phyloP scores from a whole-genome alignment of 2,329 filamentous ascomycete genomes.

The Orbilia blumenaviensis region DNA sequence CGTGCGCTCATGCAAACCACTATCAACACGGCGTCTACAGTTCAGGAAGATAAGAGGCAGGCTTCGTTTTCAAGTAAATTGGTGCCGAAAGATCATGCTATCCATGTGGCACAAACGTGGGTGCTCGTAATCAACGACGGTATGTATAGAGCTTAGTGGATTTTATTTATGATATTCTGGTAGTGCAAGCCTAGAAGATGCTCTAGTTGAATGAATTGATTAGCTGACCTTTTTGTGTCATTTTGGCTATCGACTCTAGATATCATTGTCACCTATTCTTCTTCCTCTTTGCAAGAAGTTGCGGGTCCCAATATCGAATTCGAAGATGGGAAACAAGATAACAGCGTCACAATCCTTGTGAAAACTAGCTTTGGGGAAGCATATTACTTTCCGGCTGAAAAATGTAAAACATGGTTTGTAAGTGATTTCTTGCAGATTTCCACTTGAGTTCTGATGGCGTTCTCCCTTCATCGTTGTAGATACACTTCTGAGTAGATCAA shows the following conservation, averaged over 20 bases:
- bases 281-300: conserved; percentile 10
- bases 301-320: conserved; percentile 26
- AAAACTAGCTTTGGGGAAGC: background rate
- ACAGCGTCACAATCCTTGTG: conserved; percentile 9
- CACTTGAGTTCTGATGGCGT: too few species aligned
- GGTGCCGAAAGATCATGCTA: conserved; percentile 17
- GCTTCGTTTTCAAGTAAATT: conserved; percentile 17
- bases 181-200: too few species aligned
- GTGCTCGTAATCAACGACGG: conserved; percentile 35
- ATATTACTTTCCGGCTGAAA: conserved; percentile 23
- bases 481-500: too few species aligned
- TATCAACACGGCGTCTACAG: conserved; percentile 11
- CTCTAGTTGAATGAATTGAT: too few species aligned
- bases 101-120: conserved; percentile 26
- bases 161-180: background rate
- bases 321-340: conserved; percentile 11
- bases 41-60: conserved; percentile 23
- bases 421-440: background rate
- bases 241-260: too few species aligned
- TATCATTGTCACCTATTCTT: conserved; percentile 19
- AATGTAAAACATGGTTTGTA: conserved; percentile 48
- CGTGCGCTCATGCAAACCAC: conserved; percentile 29
- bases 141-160: background rate
- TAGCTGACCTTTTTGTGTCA: too few species aligned
- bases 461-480: background rate